These are phyloP conservation scores for Holtermannia corniformis DNA, from an alignment of 768 basidiomycete genomes.

Conservation along the genomic window DNA sequence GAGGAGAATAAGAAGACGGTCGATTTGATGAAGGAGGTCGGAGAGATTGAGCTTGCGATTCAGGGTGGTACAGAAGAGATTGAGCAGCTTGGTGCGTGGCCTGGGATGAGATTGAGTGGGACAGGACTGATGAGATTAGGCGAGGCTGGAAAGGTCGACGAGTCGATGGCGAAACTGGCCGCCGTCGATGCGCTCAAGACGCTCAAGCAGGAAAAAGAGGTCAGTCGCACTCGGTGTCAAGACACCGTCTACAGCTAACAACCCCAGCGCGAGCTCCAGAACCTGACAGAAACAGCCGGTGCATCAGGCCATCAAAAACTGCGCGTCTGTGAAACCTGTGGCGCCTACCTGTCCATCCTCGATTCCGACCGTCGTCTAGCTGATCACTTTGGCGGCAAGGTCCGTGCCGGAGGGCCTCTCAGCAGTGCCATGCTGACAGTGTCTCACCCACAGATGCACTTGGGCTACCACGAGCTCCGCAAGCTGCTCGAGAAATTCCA, in stretches of 20 bases:
- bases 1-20: conserved; percentile 99
- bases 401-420: conserved; percentile 46
- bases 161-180: conserved; percentile 94
- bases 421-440: no score
- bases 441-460: conserved; percentile 67
- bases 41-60: conserved; percentile 96
- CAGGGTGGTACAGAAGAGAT: conserved; percentile 99
- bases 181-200: conserved; percentile 95
- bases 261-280: conserved; percentile 90
- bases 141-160: conserved; percentile 96
- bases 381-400: conserved; percentile 99
- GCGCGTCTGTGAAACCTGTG: conserved; percentile 99
- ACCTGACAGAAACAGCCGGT: conserved; percentile 93
- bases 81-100: conserved; percentile 64
- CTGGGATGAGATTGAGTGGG: no score
- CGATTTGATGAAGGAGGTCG: conserved; percentile 98
- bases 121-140: no score
- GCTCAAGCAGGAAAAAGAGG: conserved; percentile 94
- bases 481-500: conserved; percentile 85
- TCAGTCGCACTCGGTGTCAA: no score
- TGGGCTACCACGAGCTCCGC: conserved; percentile 96
- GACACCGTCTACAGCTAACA: no score
- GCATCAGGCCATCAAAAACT: conserved; percentile 99
- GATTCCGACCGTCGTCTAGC: conserved; percentile 97
- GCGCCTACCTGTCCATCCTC: conserved; percentile 94